These are phyloP conservation scores for Sanghuangporus sanghuang DNA, from an alignment of 1,284 basidiomycete species.

Conservation along the genomic window DNA sequence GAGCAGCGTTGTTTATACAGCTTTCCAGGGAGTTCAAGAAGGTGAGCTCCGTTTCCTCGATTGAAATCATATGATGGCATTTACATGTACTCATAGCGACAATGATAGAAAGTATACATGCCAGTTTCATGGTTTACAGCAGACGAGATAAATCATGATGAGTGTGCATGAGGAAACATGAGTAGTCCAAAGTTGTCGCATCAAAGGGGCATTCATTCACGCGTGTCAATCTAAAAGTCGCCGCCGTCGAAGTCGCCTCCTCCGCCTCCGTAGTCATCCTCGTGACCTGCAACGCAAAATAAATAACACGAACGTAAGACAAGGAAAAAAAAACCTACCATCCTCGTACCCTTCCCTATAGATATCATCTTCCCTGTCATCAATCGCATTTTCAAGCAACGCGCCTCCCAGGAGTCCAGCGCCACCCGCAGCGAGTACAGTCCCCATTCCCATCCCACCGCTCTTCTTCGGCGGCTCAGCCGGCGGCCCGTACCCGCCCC, in stretches of 20 bases:
- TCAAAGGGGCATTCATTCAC: neutral
- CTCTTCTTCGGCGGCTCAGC: slow-evolving; percentile 33
- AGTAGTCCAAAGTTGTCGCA: too few species aligned
- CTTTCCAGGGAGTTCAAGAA: too few species aligned
- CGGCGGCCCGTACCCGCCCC: neutral
- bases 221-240: neutral
- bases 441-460: slow-evolving; percentile 38
- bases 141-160: too few species aligned
- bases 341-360: slow-evolving; percentile 33
- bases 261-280: neutral
- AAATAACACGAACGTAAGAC: slow-evolving; percentile 14
- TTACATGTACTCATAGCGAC: too few species aligned
- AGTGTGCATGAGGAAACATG: too few species aligned
- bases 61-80: too few species aligned
- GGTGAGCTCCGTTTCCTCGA: too few species aligned
- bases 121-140: too few species aligned
- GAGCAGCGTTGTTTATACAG: too few species aligned
- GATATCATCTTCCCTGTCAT: slow-evolving; percentile 37
- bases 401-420: slow-evolving; percentile 56
- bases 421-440: slow-evolving; percentile 33
- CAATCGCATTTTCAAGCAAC: slow-evolving; percentile 46
- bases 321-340: slow-evolving; percentile 25
- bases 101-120: too few species aligned
- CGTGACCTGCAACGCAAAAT: neutral
- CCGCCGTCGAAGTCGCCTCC: neutral